phyloP scores from a whole-genome alignment of 257 asterid genomes.

The Echites panduratus region DNA sequence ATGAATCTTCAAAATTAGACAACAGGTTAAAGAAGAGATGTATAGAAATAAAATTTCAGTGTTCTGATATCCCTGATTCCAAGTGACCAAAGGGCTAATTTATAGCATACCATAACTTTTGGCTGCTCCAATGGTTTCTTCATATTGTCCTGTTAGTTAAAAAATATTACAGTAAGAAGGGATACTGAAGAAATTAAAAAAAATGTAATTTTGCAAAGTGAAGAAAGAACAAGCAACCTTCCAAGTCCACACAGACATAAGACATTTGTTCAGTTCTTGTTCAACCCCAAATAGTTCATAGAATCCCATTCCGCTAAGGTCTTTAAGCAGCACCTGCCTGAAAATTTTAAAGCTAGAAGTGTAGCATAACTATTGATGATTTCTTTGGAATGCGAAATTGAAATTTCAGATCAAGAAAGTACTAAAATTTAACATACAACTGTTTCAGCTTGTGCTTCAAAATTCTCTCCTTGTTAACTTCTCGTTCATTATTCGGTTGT shows the following conservation, averaged over 20 bases:
- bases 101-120: neutral
- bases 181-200: neutral
- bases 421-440: slow-evolving; percentile 37
- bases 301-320: slow-evolving; percentile 40
- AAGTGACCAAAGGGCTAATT: neutral
- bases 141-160: slow-evolving; percentile 31
- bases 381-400: neutral
- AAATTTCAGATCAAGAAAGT: neutral
- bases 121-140: slow-evolving; percentile 42
- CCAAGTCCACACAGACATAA: slow-evolving; percentile 48
- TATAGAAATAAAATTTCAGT: too few relatives aligned
- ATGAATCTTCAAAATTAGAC: too few relatives aligned
- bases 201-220: neutral
- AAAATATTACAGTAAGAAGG: slow-evolving; percentile 4
- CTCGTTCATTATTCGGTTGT: slow-evolving; percentile 38
- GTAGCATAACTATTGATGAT: neutral
- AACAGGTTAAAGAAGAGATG: too few relatives aligned
- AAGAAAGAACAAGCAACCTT: slow-evolving; percentile 37
- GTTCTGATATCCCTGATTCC: too few relatives aligned
- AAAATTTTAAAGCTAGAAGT: slow-evolving; percentile 4
- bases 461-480: slow-evolving; percentile 47
- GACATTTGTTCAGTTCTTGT: slow-evolving; percentile 50
- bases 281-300: slow-evolving; percentile 49
- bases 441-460: slow-evolving; percentile 44
- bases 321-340: slow-evolving; percentile 65